Conservation (phyloP, 1,284 basidiomycete species). For the Cutaneotrichosporon sp. region DNA sequence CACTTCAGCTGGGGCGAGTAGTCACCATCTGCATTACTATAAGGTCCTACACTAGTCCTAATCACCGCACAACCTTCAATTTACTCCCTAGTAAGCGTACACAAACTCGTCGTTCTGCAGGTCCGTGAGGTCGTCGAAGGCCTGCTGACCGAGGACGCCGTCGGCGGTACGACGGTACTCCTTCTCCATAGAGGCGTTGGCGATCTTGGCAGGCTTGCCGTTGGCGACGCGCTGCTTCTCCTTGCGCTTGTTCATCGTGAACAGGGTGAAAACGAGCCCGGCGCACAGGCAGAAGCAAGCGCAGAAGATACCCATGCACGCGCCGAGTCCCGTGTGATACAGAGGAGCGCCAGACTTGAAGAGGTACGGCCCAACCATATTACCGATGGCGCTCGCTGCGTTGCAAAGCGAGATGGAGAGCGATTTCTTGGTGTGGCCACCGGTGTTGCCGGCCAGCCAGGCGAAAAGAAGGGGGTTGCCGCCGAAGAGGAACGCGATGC, state of each 20-base stretch:
- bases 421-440: slow-evolving; percentile 47
- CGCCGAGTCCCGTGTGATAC: slow-evolving; percentile 36
- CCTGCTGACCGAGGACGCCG: slow-evolving; percentile 26
- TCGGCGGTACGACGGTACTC: slow-evolving; percentile 20
- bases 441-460: slow-evolving; percentile 37
- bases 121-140: slow-evolving; percentile 44
- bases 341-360: slow-evolving; percentile 31
- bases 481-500: slow-evolving; percentile 43
- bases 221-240: slow-evolving; percentile 39
- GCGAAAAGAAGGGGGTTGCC: slow-evolving; percentile 37
- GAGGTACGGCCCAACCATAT: slow-evolving; percentile 38
- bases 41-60: too few species aligned
- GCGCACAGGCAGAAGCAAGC: slow-evolving; percentile 21
- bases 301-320: slow-evolving; percentile 39
- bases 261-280: slow-evolving; percentile 22
- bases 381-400: slow-evolving; percentile 31
- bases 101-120: slow-evolving; percentile 32
- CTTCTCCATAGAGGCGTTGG: slow-evolving; percentile 41
- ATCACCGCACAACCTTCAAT: too few species aligned
- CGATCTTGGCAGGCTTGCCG: slow-evolving; percentile 49
- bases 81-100: slow-evolving; percentile 27
- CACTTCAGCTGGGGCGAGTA: too few species aligned
- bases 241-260: slow-evolving; percentile 42
- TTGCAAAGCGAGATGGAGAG: slow-evolving; percentile 35
- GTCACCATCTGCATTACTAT: too few species aligned